Evolutionary conservation across 164 flowering plant species (phyloP), one percentile per base, ranked within the genome.

Genomic region (Vitis riparia): DNA sequence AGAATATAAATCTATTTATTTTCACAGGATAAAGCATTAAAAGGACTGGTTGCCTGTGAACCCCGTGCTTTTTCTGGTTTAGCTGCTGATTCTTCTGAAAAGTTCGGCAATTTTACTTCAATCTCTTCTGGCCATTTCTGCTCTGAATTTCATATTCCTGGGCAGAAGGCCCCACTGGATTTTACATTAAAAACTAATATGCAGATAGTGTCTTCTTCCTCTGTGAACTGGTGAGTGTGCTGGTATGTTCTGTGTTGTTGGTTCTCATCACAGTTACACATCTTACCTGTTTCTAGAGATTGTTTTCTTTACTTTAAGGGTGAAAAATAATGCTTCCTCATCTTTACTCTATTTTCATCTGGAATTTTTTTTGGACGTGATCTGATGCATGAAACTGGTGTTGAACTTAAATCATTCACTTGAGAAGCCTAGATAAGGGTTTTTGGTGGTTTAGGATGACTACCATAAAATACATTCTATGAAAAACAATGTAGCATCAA

Each of bases 141-240:
- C 72, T 71, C 82, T 55, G 94, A 89, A 71, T 52, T 80, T 58
- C 68, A 66, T 73, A 71, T 89, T 73, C 77, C 85, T 73, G 90
- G 89, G 30, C 71, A 64, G 55, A 88, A 82, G 71, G 76, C 69
- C 77, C 99, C 98, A 56, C 68, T 96, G 56, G 99, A 96, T 82
- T 77, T 93, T 63, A 89, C 97, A 52, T 70, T 96, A 64, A 96
- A 93, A 83, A 84, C 98, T 63, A 68, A 62, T 47, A 81, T 93
- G 85, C 83, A 94, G 23, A 67, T 96, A 63, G 76, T 83, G 55
- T 83, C 88, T 16, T 88, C 97, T 27, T 87, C 92, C 59, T 82
- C 98, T 10, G 80, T 93, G 60, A 84, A 76, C 71, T 84, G 95
- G 99, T 96, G 75, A 81, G 92, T 81, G 9, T 69, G 11, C 2